Evolutionary conservation across 1,139 yeast genomes (phyloP), one percentile per base, ranked within the genome.

Genomic region (Protomyces macrosporus): DNA sequence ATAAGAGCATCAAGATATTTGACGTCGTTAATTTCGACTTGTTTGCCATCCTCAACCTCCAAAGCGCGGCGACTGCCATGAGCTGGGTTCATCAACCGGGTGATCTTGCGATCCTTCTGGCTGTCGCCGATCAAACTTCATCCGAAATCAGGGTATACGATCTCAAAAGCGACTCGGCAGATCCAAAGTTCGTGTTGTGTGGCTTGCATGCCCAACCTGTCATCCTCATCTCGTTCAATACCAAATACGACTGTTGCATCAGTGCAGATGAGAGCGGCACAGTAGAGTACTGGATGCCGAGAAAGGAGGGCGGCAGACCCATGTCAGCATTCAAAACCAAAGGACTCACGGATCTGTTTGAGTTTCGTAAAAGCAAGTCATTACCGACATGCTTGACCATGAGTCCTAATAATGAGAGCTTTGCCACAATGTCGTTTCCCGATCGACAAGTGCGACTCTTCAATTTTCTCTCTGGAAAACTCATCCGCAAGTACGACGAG

Each of bases 241-340:
- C 69, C 2, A 68, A 67, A 53, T 71, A 72, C 62, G 69, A 75
- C 33, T 76, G 78, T 65, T 72, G 76, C n/a, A 70, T 81, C 2
- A 76, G 81, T 0, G 68, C 72, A 2, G 84, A 81, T 66, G 66
- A 63, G 1, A 68, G 69, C 33, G 83, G 84, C 1, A 75, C 78
- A 70, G 68, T 81, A 9, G 84, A 81, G 70, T 77, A 78, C 65
- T 81, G 84, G 84, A 67, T 63, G 36, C 75, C 73, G 0, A 65
- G 65, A 1, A 70, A 73, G 9, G 65, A 64, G 4, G 65, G 65
- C 34, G 68, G 65, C 40, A 66, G 68, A 59, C 72, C 74, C 3
- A 62, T 55, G 30, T 10, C 10, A n/a, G 45, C 48, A 9, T 80
- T 79, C 70, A 72, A 74, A 50, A 70, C 73, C 69, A 81, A 81